Percentiles rank a stretch among this genome's conserved stretches.
These are phyloP conservation scores for Phytophthora tubulina DNA, from an alignment of 352 stramenopile species.

Conservation along the genomic window DNA sequence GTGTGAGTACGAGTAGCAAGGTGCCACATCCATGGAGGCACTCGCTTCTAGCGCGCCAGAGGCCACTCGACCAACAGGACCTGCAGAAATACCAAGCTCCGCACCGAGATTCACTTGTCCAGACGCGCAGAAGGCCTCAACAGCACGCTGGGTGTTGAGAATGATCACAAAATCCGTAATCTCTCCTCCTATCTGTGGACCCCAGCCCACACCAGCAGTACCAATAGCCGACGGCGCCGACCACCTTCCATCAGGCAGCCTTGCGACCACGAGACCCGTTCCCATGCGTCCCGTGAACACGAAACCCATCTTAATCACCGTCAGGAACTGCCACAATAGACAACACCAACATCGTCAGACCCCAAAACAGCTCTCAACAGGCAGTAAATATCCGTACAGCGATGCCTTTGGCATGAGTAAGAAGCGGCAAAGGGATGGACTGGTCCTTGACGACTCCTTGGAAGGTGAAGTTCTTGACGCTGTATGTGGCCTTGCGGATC, in stretches of 20 bases:
- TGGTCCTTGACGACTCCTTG: constrained; percentile 91
- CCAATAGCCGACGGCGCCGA: constrained; percentile 96
- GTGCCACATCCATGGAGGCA: constrained; percentile 81
- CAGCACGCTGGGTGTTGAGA: constrained; percentile 90
- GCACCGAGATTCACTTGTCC: constrained; percentile 92
- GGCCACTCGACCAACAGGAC: constrained; percentile 91
- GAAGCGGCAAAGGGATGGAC: constrained; percentile 89
- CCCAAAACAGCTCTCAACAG: background rate
- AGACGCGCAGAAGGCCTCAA: constrained; percentile 89
- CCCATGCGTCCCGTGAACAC: constrained; percentile 88
- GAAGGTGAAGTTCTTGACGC: constrained; percentile 93
- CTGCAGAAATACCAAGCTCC: constrained; percentile 89
- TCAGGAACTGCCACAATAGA: constrained; percentile 79
- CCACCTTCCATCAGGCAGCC: constrained; percentile 94
- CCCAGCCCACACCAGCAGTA: constrained; percentile 91
- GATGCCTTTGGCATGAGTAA: constrained; percentile 91
- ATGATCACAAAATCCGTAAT: constrained; percentile 96
- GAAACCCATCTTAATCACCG: constrained; percentile 93
- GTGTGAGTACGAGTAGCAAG: constrained; percentile 94
- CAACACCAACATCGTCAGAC: constrained; percentile 4
- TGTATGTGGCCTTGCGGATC: constrained; percentile 94
- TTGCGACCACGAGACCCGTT: constrained; percentile 94
- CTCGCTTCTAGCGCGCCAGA: constrained; percentile 80
- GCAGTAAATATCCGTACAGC: constrained; percentile 55
- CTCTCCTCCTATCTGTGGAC: constrained; percentile 92